Base-by-base conservation (phyloP, 164 flowering plant species). In the Kalanchoe fedtschenkoi region DNA sequence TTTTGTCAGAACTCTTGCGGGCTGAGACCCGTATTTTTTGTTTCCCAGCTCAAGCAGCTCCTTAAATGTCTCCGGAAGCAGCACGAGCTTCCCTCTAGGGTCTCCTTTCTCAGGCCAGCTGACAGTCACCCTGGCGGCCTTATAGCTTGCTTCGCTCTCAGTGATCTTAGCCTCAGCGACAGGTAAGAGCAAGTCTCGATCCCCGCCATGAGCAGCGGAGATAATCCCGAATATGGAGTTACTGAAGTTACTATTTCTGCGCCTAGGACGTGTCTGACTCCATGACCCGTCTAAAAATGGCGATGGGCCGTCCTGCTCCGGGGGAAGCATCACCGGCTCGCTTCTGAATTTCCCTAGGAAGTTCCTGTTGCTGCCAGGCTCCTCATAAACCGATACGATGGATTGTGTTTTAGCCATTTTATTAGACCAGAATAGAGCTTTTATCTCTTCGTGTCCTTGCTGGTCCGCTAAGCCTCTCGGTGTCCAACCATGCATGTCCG, bases 171-270 rank as follows among this genome's bases (percentile, higher is more conserved):
- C 6, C 16, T 59, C 43, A 17, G 29, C 51, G 17, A 59, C 43
- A 2, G 84, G 13, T 5, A 69, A 55, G 32, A 66, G 26, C 34
- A 67, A 17, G 32, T 70, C 75, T 11, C 38, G 75, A 33, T 78
- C 72, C 22, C 71, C 79, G 1, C 41, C 69, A 1, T 76, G 80
- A 14, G 82, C 83, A 34, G 79, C 81, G 1, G 87, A 84, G 77
- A 89, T 78, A 39, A 90, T 78, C 28, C 95, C 97, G 65, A 90
- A 87, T 0, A 88, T 72, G 10, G 97, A 87, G 70, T 90, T 90
- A 60, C 80, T 76, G 77, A 83, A 86, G 66, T 76, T 78, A 69
- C 68, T 82, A 22, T 65, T 68, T 65, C 77, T 80, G 3, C 89
- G 75, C 65, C 90, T 77, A n/a, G 71, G 79, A 3, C 82, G 58